Evolutionary conservation across 768 basidiomycete genomes (phyloP).

Genomic region (Panaeolus cyanescens): DNA sequence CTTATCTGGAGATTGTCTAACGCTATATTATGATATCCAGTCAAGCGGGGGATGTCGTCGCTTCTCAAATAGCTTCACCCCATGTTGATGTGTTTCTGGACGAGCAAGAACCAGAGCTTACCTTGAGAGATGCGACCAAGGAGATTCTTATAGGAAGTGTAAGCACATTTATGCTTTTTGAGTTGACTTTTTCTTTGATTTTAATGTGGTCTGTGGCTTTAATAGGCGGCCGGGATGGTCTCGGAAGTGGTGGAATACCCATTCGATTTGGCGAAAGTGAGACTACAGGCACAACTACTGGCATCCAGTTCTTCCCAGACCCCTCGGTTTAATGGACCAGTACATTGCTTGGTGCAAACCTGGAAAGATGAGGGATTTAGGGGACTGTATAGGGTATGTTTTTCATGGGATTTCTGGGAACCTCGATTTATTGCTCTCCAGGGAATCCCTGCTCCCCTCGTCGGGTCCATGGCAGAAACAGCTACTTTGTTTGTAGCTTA

Average conservation of each 20-base stretch:
- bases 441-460: conserved; percentile 91
- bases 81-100: conserved; percentile 3
- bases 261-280: conserved; percentile 93
- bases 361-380: conserved; percentile 79
- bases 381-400: conserved; percentile 83
- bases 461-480: conserved; percentile 92
- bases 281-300: conserved; percentile 89
- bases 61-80: background rate
- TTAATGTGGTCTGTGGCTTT: background rate
- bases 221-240: conserved; percentile 80
- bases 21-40: background rate
- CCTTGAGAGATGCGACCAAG: conserved; percentile 34
- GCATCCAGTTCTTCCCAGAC: conserved; percentile 47
- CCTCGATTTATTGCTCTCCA: conserved; percentile 25
- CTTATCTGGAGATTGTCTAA: background rate
- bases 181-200: background rate
- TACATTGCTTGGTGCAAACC: conserved; percentile 86
- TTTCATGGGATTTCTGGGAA: conserved; percentile 3
- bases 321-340: conserved; percentile 75
- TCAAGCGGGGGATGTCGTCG: conserved; percentile 8
- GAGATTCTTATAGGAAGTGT: conserved; percentile 64
- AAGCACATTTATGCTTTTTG: conserved; percentile 23
- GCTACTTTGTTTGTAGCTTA: conserved; percentile 88
- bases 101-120: conserved; percentile 14
- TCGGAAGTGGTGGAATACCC: conserved; percentile 90